phyloP scores from a whole-genome alignment of 78 protist species.

The Diacronema lutheri region DNA sequence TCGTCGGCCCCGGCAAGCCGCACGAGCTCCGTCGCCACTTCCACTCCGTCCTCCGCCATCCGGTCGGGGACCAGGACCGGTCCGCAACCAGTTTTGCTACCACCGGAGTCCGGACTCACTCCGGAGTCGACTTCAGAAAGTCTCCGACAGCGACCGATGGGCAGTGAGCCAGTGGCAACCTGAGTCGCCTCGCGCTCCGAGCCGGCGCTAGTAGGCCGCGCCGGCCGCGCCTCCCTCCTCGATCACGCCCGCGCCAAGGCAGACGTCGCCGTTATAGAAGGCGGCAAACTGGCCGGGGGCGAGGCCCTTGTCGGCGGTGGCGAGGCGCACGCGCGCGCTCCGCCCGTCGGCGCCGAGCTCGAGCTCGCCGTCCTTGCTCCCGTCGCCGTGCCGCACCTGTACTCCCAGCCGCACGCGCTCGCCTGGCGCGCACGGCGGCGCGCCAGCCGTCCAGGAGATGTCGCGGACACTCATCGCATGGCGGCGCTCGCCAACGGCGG shows the following conservation, averaged over 20 bases:
- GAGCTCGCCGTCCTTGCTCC: not conserved
- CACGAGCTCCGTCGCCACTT: too few relatives aligned
- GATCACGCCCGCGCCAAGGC: conserved; percentile 35
- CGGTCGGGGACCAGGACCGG: too few relatives aligned
- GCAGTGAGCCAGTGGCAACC: too few relatives aligned
- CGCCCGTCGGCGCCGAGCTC: not conserved
- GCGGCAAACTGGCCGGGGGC: conserved; percentile 50
- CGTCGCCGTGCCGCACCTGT: conserved; percentile 25
- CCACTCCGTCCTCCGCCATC: too few relatives aligned
- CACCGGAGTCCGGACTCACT: too few relatives aligned
- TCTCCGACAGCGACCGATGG: too few relatives aligned
- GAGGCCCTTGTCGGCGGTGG: conserved; percentile 16
- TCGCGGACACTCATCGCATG: not conserved
- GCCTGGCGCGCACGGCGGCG: not conserved
- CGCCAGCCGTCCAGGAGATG: conserved; percentile 21
- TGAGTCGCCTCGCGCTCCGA: too few relatives aligned
- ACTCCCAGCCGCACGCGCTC: not conserved
- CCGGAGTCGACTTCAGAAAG: too few relatives aligned
- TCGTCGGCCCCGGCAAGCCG: too few relatives aligned
- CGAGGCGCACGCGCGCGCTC: not conserved
- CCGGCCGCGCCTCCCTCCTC: not conserved
- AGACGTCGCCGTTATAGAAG: conserved; percentile 19
- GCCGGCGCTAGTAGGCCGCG: too few relatives aligned
- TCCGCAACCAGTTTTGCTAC: too few relatives aligned
- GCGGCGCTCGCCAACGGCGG: not conserved